Conservation (phyloP, 2,329 filamentous ascomycete genomes). For the Atkinsonella texensis region DNA sequence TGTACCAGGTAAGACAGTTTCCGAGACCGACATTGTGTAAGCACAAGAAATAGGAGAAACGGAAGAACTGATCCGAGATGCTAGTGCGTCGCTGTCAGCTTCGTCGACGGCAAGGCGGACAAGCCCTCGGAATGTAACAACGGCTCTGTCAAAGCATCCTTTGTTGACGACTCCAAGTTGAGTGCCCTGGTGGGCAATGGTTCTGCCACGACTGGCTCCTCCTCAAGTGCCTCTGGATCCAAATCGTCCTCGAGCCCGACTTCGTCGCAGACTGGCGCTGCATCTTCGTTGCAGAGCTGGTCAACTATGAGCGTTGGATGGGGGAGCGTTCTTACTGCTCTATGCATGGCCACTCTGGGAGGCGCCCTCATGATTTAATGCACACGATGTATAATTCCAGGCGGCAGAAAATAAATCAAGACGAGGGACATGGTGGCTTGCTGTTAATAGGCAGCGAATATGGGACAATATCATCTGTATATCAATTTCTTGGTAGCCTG, state of each 20-base stretch:
- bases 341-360: conserved; percentile 18
- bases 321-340: conserved; percentile 12
- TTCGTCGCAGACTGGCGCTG: conserved; percentile 13
- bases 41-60: neutral
- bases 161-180: conserved; percentile 21
- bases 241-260: conserved; percentile 12
- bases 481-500: no score
- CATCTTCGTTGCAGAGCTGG: conserved; percentile 10
- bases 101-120: conserved; percentile 31
- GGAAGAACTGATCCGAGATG: neutral
- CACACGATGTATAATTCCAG: no score
- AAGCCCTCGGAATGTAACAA: conserved; percentile 23
- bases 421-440: no score
- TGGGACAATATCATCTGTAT: no score
- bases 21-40: neutral
- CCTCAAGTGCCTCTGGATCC: conserved; percentile 4
- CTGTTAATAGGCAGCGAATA: no score
- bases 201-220: neutral
- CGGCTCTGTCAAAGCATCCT: conserved; percentile 18
- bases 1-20: conserved; percentile 37
- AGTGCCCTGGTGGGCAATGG: conserved; percentile 19
- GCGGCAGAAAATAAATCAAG: neutral
- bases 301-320: conserved; percentile 9
- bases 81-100: conserved; percentile 44
- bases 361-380: conserved; percentile 18